These are phyloP conservation scores for Excoecaria agallocha DNA, from an alignment of 345 rosid species.

Conservation along the genomic window DNA sequence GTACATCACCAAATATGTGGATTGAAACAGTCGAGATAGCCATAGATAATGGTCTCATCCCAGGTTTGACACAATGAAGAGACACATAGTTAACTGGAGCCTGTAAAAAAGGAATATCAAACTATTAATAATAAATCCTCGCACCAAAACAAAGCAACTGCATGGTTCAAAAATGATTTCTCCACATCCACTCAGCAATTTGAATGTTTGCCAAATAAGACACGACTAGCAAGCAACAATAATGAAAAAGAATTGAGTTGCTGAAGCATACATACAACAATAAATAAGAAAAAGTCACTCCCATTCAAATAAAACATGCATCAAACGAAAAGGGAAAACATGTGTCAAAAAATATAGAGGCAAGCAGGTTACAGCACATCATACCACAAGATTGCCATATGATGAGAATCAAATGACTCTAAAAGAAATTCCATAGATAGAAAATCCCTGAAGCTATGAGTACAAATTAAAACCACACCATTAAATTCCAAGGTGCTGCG, in stretches of 20 bases:
- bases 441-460: not conserved
- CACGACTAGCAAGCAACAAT: not conserved
- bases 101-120: constrained; percentile 29
- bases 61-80: constrained; percentile 86
- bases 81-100: constrained; percentile 90
- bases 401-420: not conserved
- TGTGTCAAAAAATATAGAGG: not conserved
- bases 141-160: not conserved
- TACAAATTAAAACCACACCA: not conserved
- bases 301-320: no score
- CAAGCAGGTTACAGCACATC: not conserved
- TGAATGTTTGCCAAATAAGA: not conserved
- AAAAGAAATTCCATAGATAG: not conserved
- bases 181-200: not conserved
- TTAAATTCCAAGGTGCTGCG: not conserved
- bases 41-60: constrained; percentile 91
- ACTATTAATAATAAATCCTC: not conserved
- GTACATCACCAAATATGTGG: constrained; percentile 93
- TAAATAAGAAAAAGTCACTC: not conserved
- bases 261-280: not conserved
- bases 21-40: constrained; percentile 89
- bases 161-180: not conserved
- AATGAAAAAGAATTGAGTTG: not conserved
- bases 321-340: not conserved
- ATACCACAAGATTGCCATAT: not conserved